phyloP scores from a whole-genome alignment of 495 filamentous ascomycete species.

The Daldinia caldariorum region DNA sequence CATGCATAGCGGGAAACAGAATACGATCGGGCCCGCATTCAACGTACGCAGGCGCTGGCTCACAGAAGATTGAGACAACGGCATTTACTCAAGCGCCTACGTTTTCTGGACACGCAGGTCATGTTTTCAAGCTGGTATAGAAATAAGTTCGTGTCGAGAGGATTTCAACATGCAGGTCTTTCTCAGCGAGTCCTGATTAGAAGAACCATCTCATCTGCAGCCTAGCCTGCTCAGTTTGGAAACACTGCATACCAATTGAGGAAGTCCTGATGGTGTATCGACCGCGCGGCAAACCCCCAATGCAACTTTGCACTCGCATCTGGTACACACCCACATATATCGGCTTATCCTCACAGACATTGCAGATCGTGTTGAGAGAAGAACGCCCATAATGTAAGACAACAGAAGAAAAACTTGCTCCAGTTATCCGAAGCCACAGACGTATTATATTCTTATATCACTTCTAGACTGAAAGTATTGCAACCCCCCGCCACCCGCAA shows the following conservation, averaged over 20 bases:
- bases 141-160: slow-evolving; percentile 11
- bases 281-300: slow-evolving; percentile 38
- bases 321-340: slow-evolving; percentile 18
- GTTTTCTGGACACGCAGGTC: neutral
- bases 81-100: neutral
- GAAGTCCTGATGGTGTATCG: slow-evolving; percentile 17
- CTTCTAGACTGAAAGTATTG: slow-evolving; percentile 1
- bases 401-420: slow-evolving; percentile 12
- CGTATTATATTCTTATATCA: slow-evolving; percentile 6
- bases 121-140: neutral
- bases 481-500: slow-evolving; percentile 10
- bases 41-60: slow-evolving; percentile 15
- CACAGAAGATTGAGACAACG: slow-evolving; percentile 6
- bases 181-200: slow-evolving; percentile 17
- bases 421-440: slow-evolving; percentile 13
- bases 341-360: slow-evolving; percentile 11
- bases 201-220: slow-evolving; percentile 27
- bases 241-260: slow-evolving; percentile 12
- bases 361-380: slow-evolving; percentile 7
- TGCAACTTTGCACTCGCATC: slow-evolving; percentile 18
- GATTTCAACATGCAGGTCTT: slow-evolving; percentile 1
- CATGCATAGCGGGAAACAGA: slow-evolving; percentile 23
- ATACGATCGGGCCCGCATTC: slow-evolving; percentile 18
- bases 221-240: slow-evolving; percentile 26
- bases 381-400: slow-evolving; percentile 22